Base-by-base conservation (phyloP, 2,329 filamentous ascomycete genomes). In the Exophiala spinifera region DNA sequence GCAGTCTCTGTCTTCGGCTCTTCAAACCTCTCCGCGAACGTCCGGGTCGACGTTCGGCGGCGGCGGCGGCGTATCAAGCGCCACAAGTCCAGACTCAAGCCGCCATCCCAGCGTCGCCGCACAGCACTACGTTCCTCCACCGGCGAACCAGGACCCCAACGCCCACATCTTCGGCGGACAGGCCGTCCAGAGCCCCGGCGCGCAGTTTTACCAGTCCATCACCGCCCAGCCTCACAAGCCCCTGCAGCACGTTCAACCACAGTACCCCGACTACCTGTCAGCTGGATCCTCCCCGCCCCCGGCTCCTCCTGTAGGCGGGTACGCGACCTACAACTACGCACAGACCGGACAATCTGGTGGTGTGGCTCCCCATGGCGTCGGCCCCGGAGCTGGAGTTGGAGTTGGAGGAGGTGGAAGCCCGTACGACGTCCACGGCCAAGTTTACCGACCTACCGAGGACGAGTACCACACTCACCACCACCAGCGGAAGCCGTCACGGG, bases 371-470 rank as follows among this genome's bases (percentile, higher is more conserved):
- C 28, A 31, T 10, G 28, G 28, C 10, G 28, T 31, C 28, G 28
- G 4, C 23, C 23, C 23, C 23, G 23, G 23, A 3, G 23, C 23
- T 25, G 23, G 23, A 25, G 23, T n/a, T n/a, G n/a, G n/a, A n/a
- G n/a, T n/a, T n/a, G 28, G 31, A 51, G 31, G 44, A 7, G 47
- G 46, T 4, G 61, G 48, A 45, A 56, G 69, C 61, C 53, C 59
- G 1, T 77, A 76, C 53, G 70, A 73, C 55, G 63, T 77, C 8
- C 76, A 78, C 61, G 70, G 63, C 37, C 76, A 77, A 57, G 62
- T 76, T 13, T 78, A 77, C 53, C 64, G 71, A 46, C 75, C 75
- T 1, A 76, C 75, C 0, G 72, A 75, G 49, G 65, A 65, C 14
- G 75, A 78, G 57, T 68, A 68, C 11, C 62, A 62, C 4, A 66